Evolutionary conservation across 495 filamentous ascomycete genomes (phyloP).

Genomic region (Endocarpon pusillum): DNA sequence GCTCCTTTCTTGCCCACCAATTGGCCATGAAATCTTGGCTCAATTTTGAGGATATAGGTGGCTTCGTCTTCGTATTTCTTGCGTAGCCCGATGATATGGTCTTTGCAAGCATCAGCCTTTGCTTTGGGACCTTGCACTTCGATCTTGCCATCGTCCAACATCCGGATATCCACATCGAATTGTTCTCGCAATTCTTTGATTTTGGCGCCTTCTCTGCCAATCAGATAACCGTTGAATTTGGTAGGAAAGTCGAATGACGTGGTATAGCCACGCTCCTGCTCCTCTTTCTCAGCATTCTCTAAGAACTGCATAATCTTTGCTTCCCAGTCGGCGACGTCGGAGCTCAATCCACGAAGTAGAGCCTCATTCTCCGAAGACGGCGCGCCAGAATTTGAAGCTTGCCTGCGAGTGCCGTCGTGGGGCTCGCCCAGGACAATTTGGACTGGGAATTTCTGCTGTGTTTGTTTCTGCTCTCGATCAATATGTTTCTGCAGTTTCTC

Average conservation of each 20-base stretch:
- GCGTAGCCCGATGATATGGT: constrained; percentile 54
- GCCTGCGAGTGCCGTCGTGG: constrained; percentile 24
- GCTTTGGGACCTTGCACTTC: constrained; percentile 55
- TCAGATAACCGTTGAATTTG: constrained; percentile 83
- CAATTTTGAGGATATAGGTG: constrained; percentile 71
- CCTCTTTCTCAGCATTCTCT: constrained; percentile 67
- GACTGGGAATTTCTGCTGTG: constrained; percentile 50
- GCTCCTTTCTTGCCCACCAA: constrained; percentile 47
- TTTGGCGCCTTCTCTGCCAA: constrained; percentile 81
- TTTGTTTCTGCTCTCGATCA: constrained; percentile 48
- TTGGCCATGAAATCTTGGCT: constrained; percentile 70
- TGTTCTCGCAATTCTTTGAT: constrained; percentile 91
- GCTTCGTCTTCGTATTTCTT: constrained; percentile 77
- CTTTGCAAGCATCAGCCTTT: constrained; percentile 68
- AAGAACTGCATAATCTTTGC: constrained; percentile 60
- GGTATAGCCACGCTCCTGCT: constrained; percentile 73
- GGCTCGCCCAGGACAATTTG: constrained; percentile 40
- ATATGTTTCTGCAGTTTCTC: constrained; percentile 66
- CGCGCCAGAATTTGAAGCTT: constrained; percentile 12
- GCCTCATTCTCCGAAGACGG: constrained; percentile 24
- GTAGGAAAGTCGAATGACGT: constrained; percentile 81
- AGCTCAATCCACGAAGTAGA: constrained; percentile 57
- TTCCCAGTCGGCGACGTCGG: constrained; percentile 49
- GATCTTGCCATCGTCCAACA: constrained; percentile 48
- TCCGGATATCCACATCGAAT: constrained; percentile 92